Evolutionary conservation across 805 yeast species (phyloP).

Genomic region (Yamadazyma phyllophila): DNA sequence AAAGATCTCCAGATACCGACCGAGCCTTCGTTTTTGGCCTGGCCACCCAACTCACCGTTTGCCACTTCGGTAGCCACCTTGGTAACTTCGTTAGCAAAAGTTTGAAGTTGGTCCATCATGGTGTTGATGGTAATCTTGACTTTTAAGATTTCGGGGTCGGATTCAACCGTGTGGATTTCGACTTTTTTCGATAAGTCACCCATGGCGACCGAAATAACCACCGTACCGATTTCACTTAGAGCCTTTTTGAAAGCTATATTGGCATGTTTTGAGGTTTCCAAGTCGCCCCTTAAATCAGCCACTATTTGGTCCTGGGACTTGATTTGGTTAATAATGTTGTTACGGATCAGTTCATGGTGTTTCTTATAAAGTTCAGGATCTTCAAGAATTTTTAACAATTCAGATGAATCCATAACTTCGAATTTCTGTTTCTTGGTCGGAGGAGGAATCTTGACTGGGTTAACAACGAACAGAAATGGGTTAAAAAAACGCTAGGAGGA

Average conservation of each 20-base stretch:
- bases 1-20: slow-evolving; percentile 86
- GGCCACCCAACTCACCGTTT: slow-evolving; percentile 87
- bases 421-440: slow-evolving; percentile 16
- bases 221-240: slow-evolving; percentile 76
- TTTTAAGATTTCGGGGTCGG: slow-evolving; percentile 75
- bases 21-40: slow-evolving; percentile 79
- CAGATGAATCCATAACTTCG: slow-evolving; percentile 30
- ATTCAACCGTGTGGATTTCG: slow-evolving; percentile 64
- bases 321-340: slow-evolving; percentile 27
- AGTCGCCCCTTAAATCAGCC: slow-evolving; percentile 26
- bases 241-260: slow-evolving; percentile 73
- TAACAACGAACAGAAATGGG: slow-evolving; percentile 3
- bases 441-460: slow-evolving; percentile 17
- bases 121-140: slow-evolving; percentile 80
- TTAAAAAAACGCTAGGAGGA: not conserved
- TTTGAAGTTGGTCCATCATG: slow-evolving; percentile 85
- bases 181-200: slow-evolving; percentile 86
- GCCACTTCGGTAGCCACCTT: slow-evolving; percentile 89
- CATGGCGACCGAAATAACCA: slow-evolving; percentile 83
- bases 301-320: slow-evolving; percentile 29
- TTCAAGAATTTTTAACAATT: slow-evolving; percentile 35
- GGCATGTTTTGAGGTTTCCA: slow-evolving; percentile 45
- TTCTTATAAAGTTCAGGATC: slow-evolving; percentile 35
- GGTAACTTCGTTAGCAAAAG: slow-evolving; percentile 78
- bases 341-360: slow-evolving; percentile 29